Evolutionary conservation across 2,329 filamentous ascomycete species (phyloP).

Genomic region (Aspergillus persii): DNA sequence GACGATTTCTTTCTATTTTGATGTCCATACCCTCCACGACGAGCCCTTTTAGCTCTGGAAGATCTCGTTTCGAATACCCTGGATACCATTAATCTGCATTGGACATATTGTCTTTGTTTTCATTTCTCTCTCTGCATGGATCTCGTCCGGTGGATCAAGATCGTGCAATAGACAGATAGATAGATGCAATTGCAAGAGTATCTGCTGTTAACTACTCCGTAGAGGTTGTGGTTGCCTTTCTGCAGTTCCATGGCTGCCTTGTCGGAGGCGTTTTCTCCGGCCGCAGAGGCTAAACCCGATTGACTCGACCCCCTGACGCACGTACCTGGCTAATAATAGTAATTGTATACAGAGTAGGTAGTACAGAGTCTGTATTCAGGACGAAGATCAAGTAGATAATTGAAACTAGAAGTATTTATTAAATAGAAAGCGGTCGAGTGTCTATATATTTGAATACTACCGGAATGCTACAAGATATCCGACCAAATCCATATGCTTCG

Average conservation of each 20-base stretch:
- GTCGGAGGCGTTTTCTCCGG: no score
- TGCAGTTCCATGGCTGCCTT: background rate
- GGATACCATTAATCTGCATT: background rate
- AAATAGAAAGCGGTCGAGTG: no score
- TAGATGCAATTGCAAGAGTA: background rate
- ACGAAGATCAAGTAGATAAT: no score
- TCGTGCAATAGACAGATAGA: constrained; percentile 6
- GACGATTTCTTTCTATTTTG: constrained; percentile 17
- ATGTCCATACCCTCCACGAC: constrained; percentile 2
- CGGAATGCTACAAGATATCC: no score
- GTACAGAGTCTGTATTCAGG: no score
- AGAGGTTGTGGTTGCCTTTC: background rate
- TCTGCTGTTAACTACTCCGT: background rate
- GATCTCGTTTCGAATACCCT: constrained; percentile 11
- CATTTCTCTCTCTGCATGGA: background rate
- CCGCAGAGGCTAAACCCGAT: no score
- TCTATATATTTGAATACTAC: no score
- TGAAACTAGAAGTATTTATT: no score
- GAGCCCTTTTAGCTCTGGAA: background rate
- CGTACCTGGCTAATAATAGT: no score
- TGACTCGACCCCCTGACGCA: no score
- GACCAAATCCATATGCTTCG: no score
- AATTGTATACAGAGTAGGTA: no score
- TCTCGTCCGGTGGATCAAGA: background rate
- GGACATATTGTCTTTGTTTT: background rate